phyloP scores from a whole-genome alignment of 768 basidiomycete genomes.

The Mycena galericulata region DNA sequence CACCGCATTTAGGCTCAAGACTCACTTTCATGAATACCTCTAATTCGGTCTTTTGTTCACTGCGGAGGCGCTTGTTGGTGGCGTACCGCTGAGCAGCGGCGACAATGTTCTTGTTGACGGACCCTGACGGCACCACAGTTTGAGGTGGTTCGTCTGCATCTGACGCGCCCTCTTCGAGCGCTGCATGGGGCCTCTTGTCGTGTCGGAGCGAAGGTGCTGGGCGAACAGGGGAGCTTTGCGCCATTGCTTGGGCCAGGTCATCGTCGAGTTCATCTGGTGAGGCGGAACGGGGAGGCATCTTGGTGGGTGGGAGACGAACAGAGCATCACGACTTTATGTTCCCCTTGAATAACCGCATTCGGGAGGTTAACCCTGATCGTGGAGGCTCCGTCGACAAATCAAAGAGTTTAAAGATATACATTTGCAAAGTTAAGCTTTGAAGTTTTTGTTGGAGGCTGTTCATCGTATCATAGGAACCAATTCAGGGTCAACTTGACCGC shows the following conservation, averaged over 20 bases:
- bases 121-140: no score
- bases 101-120: neutral
- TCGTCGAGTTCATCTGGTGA: neutral
- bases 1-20: neutral
- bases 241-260: no score
- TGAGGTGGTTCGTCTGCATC: neutral
- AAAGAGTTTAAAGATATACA: neutral
- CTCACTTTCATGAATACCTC: neutral
- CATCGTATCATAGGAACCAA: neutral
- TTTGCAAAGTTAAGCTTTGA: neutral
- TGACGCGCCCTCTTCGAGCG: no score
- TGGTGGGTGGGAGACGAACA: no score
- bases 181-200: neutral
- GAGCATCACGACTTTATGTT: no score
- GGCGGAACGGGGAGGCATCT: no score
- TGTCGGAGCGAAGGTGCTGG: neutral
- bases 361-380: no score
- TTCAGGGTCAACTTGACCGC: neutral
- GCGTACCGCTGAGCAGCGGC: neutral
- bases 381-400: no score
- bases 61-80: neutral
- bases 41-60: neutral
- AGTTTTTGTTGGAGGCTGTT: neutral
- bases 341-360: neutral
- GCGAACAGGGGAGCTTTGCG: conserved; percentile 2